A percentile compares a stretch with the other conserved stretches of the same genome.
These are phyloP conservation scores for Tremella yokohamensis DNA, from an alignment of 768 basidiomycete species.

Conservation along the genomic window DNA sequence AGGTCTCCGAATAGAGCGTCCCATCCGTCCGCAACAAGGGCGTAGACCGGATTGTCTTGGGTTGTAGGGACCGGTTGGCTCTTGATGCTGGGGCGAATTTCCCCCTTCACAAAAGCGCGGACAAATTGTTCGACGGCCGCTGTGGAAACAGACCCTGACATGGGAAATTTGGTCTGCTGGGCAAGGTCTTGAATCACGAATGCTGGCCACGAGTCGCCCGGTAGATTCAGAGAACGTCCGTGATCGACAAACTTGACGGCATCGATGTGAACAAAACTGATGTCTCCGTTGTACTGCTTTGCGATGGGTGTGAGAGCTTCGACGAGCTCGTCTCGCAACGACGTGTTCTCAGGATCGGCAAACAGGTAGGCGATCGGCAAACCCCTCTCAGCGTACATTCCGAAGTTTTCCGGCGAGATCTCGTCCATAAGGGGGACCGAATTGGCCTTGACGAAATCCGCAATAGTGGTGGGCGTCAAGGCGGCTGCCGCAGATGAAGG, in stretches of 20 bases:
- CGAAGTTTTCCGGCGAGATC: constrained; percentile 91
- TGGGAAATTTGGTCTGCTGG: constrained; percentile 73
- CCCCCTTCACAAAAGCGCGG: constrained; percentile 64
- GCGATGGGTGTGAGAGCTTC: constrained; percentile 72
- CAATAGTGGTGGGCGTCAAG: constrained; percentile 58
- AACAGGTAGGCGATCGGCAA: constrained; percentile 95
- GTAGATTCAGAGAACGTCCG: constrained; percentile 86
- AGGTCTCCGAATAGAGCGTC: constrained; percentile 82
- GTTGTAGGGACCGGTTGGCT: constrained; percentile 75
- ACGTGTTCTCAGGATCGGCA: constrained; percentile 67
- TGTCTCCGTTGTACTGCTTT: constrained; percentile 70
- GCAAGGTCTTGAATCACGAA: constrained; percentile 87
- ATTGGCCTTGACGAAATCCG: constrained; percentile 75
- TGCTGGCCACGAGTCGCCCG: constrained; percentile 80
- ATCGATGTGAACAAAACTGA: constrained; percentile 99
- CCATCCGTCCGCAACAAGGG: constrained; percentile 82
- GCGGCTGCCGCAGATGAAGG: constrained; percentile 30
- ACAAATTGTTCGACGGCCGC: constrained; percentile 63
- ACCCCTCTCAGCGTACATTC: constrained; percentile 69
- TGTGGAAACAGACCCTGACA: constrained; percentile 58
- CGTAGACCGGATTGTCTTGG: constrained; percentile 78
- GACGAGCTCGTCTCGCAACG: constrained; percentile 64
- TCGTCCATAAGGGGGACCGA: constrained; percentile 85
- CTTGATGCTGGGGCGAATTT: constrained; percentile 80
- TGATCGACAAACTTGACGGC: constrained; percentile 92